phyloP scores from a whole-genome alignment of 2,329 filamentous ascomycete species.

The Exserohilum turcica region DNA sequence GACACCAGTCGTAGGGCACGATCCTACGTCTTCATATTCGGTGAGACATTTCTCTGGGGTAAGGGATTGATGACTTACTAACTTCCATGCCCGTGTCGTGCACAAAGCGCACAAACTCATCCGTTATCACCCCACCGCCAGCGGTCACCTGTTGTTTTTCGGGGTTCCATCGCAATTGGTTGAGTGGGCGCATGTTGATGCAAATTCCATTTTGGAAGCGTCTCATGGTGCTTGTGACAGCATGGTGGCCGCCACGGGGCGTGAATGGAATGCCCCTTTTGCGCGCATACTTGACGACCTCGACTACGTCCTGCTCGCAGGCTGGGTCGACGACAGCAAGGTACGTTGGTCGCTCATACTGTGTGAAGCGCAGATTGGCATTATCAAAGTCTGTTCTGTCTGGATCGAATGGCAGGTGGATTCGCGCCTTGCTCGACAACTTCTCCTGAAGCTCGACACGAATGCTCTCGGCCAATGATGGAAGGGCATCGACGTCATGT shows the following conservation, averaged over 20 bases:
- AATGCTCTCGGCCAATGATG: not conserved
- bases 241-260: slow-evolving; percentile 9
- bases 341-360: slow-evolving; percentile 10
- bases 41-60: not conserved
- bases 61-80: slow-evolving; percentile 1
- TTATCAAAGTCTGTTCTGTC: slow-evolving; percentile 5
- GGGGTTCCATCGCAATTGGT: slow-evolving; percentile 8
- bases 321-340: slow-evolving; percentile 7
- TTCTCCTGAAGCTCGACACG: slow-evolving; percentile 7
- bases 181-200: slow-evolving; percentile 10
- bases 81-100: slow-evolving; percentile 10
- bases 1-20: slow-evolving; percentile 10
- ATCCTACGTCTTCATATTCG: slow-evolving; percentile 1
- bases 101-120: slow-evolving; percentile 10
- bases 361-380: slow-evolving; percentile 8
- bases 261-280: slow-evolving; percentile 9
- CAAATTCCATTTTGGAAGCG: slow-evolving; percentile 8
- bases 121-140: slow-evolving; percentile 4
- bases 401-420: slow-evolving; percentile 1
- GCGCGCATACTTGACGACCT: slow-evolving; percentile 6
- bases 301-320: slow-evolving; percentile 4
- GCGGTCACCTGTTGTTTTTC: not conserved
- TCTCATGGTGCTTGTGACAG: slow-evolving; percentile 8
- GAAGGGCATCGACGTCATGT: not conserved
- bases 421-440: slow-evolving; percentile 1